Percentiles rank a stretch among this genome's conserved stretches.
Evolutionary conservation across 495 filamentous ascomycete genomes (phyloP).

Genomic region (Recurvomyces mirabilis): DNA sequence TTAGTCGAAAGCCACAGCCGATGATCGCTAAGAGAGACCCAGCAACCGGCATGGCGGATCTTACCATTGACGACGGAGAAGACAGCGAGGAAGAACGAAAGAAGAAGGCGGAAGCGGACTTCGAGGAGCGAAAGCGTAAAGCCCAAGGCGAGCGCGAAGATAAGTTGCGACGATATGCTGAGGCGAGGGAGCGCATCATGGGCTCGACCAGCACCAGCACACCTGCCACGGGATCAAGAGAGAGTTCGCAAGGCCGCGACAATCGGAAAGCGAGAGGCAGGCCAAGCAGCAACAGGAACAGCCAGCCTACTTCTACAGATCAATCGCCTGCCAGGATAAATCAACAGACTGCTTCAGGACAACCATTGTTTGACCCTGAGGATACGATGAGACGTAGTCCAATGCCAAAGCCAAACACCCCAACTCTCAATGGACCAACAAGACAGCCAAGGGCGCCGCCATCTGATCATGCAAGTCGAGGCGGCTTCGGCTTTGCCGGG

Average conservation of each 20-base stretch:
- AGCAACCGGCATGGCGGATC: slow-evolving; percentile 41
- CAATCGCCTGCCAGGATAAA: slow-evolving; percentile 30
- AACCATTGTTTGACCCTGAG: slow-evolving; percentile 63
- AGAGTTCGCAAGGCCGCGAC: slow-evolving; percentile 32
- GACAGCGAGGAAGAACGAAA: slow-evolving; percentile 56
- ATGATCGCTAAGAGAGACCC: slow-evolving; percentile 38
- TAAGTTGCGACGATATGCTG: slow-evolving; percentile 79
- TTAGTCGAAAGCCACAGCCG: slow-evolving; percentile 64
- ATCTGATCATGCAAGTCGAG: not conserved
- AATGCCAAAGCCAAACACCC: slow-evolving; percentile 29
- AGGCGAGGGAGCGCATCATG: slow-evolving; percentile 74
- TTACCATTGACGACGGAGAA: slow-evolving; percentile 47
- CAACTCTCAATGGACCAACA: not conserved
- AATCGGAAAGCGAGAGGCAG: slow-evolving; percentile 15
- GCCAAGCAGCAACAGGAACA: slow-evolving; percentile 31
- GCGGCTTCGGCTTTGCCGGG: slow-evolving; percentile 11
- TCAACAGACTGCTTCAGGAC: slow-evolving; percentile 23
- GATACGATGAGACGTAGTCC: slow-evolving; percentile 38
- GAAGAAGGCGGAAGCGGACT: slow-evolving; percentile 42
- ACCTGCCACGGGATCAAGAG: slow-evolving; percentile 49
- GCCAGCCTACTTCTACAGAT: slow-evolving; percentile 38
- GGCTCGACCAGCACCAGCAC: slow-evolving; percentile 45
- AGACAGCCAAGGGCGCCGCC: slow-evolving; percentile 9
- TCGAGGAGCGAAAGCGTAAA: slow-evolving; percentile 61
- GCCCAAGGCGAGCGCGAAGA: slow-evolving; percentile 70